These are phyloP conservation scores for Tulasnella calospora DNA, from an alignment of 768 basidiomycete species.

Conservation along the genomic window DNA sequence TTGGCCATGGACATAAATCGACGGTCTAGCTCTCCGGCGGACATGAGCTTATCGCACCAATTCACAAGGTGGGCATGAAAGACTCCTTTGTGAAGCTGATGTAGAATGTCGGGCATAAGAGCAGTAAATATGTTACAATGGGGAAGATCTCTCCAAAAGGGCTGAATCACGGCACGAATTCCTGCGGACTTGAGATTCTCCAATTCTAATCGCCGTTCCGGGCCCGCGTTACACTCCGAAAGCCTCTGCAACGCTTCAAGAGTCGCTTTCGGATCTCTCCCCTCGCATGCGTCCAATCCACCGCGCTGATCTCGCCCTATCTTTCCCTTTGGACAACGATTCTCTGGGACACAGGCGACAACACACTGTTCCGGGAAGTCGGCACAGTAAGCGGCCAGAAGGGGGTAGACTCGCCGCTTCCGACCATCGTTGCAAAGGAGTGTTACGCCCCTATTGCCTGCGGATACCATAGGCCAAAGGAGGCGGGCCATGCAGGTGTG, in stretches of 20 bases:
- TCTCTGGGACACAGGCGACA: slow-evolving; percentile 29
- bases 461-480: neutral
- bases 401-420: slow-evolving; percentile 27
- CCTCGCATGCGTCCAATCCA: neutral
- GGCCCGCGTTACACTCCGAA: too few species aligned
- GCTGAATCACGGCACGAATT: slow-evolving; percentile 4
- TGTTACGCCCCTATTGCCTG: neutral
- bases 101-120: slow-evolving; percentile 17
- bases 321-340: slow-evolving; percentile 26
- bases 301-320: too few species aligned
- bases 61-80: slow-evolving; percentile 14
- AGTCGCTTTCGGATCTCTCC: slow-evolving; percentile 19
- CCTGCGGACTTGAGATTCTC: too few species aligned
- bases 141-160: slow-evolving; percentile 4
- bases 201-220: slow-evolving; percentile 1
- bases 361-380: slow-evolving; percentile 34
- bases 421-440: slow-evolving; percentile 5
- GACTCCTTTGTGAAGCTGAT: slow-evolving; percentile 25
- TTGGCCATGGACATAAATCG: neutral
- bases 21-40: slow-evolving; percentile 2
- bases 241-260: too few species aligned
- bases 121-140: slow-evolving; percentile 11
- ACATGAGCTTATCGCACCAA: slow-evolving; percentile 18
- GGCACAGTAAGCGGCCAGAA: slow-evolving; percentile 33
- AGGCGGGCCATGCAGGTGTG: slow-evolving; percentile 12